Percentiles rank a stretch among this genome's conserved stretches.
These are phyloP conservation scores for Plasmopara viticola DNA, from an alignment of 352 stramenopile genomes.

Conservation along the genomic window DNA sequence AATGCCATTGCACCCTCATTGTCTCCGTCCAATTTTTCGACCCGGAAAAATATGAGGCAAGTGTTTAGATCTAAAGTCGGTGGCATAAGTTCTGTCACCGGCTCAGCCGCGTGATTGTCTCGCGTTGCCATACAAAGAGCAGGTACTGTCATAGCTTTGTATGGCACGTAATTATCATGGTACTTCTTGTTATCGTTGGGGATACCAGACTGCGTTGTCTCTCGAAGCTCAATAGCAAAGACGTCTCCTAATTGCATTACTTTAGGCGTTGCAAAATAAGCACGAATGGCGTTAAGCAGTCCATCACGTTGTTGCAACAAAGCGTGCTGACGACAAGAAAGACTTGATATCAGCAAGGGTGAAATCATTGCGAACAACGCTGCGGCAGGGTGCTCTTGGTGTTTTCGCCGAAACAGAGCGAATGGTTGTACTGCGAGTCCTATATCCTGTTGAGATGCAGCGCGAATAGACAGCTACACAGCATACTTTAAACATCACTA, in stretches of 20 bases:
- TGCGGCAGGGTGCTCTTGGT: conserved; percentile 42
- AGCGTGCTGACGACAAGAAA: conserved; percentile 50
- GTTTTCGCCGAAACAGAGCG: conserved; percentile 37
- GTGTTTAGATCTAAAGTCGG: conserved; percentile 53
- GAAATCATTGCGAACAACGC: conserved; percentile 60
- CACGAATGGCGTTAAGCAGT: conserved; percentile 50
- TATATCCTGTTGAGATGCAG: conserved; percentile 39
- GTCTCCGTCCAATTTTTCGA: conserved; percentile 42
- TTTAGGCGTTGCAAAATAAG: conserved; percentile 47
- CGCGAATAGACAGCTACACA: conserved; percentile 32
- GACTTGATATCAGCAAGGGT: conserved; percentile 52
- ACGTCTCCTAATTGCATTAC: conserved; percentile 65
- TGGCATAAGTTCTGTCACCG: conserved; percentile 28
- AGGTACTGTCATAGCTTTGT: conserved; percentile 41
- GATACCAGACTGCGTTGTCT: conserved; percentile 30
- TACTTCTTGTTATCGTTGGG: conserved; percentile 17
- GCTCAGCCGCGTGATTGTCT: conserved; percentile 6
- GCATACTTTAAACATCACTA: not conserved
- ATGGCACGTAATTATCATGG: conserved; percentile 25
- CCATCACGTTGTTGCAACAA: conserved; percentile 51
- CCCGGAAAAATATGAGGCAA: conserved; percentile 69
- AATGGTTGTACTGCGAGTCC: conserved; percentile 24
- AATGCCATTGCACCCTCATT: conserved; percentile 29
- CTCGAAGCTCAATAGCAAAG: conserved; percentile 53
- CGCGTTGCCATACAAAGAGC: conserved; percentile 21